phyloP scores from a whole-genome alignment of 2,329 filamentous ascomycete genomes.

The Cladophialophora immunda region DNA sequence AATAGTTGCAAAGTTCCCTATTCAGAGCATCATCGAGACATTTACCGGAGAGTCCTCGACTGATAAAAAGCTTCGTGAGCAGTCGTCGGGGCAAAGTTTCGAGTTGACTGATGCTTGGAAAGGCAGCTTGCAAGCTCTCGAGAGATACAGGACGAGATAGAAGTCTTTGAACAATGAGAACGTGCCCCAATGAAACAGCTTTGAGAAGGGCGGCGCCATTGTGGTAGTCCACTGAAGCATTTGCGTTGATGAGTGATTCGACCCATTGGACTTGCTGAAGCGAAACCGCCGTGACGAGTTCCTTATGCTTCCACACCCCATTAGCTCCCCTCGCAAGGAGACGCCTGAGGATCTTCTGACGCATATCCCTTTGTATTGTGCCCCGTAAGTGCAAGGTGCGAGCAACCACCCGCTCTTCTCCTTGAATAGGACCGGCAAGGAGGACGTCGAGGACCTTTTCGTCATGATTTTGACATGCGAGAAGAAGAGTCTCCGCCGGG shows the following conservation, averaged over 20 bases:
- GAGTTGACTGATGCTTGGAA: conserved; percentile 13
- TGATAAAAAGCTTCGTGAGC: conserved; percentile 21
- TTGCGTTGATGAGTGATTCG: conserved; percentile 2
- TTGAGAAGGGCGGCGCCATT: conserved; percentile 15
- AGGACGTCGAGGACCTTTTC: conserved; percentile 15
- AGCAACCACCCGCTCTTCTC: conserved; percentile 10
- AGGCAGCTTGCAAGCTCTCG: conserved; percentile 11
- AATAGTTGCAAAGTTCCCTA: conserved; percentile 24
- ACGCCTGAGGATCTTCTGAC: conserved; percentile 5
- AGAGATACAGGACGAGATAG: conserved; percentile 17
- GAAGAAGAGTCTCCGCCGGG: background rate
- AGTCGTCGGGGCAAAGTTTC: conserved; percentile 20
- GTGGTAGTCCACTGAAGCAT: conserved; percentile 22
- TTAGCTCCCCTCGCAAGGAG: conserved; percentile 7
- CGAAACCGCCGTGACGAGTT: conserved; percentile 19
- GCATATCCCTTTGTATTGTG: conserved; percentile 1
- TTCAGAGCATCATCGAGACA: conserved; percentile 23
- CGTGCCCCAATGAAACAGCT: conserved; percentile 13
- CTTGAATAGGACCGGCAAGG: conserved; percentile 16
- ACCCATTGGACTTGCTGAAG: background rate
- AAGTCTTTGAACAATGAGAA: conserved; percentile 15
- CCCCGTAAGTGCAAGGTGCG: background rate
- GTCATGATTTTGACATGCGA: conserved; percentile 19
- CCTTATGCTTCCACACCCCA: conserved; percentile 14
- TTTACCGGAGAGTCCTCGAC: conserved; percentile 15